These are phyloP conservation scores for Periconia sp. DNA, from an alignment of 2,329 filamentous ascomycete species.

Conservation along the genomic window DNA sequence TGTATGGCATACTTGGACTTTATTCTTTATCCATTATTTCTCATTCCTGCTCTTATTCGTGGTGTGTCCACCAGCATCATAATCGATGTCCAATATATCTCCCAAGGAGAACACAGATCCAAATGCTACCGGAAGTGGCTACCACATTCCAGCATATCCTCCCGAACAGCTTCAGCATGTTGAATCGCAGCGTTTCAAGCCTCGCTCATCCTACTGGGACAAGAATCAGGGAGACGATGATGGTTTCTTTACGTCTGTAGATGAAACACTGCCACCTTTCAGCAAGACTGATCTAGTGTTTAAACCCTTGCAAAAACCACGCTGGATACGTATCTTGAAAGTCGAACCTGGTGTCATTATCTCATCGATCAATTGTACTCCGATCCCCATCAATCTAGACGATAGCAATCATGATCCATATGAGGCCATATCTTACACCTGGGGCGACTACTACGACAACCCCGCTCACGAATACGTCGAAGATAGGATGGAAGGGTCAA, in stretches of 20 bases:
- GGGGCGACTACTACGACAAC: slow-evolving; percentile 4
- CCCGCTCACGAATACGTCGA: too few relatives aligned
- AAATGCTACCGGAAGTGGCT: slow-evolving; percentile 3
- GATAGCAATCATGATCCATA: background rate
- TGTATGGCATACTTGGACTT: too few relatives aligned
- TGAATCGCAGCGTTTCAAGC: slow-evolving; percentile 1
- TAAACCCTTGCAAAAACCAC: too few relatives aligned
- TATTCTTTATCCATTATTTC: too few relatives aligned
- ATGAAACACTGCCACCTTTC: too few relatives aligned
- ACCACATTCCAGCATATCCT: slow-evolving; percentile 1
- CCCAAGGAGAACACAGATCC: background rate
- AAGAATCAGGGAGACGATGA: background rate
- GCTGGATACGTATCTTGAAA: slow-evolving; percentile 6
- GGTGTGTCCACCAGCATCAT: too few relatives aligned
- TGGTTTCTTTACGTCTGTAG: too few relatives aligned
- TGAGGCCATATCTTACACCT: slow-evolving; percentile 8
- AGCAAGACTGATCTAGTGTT: too few relatives aligned
- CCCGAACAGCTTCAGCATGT: background rate
- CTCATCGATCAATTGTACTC: background rate
- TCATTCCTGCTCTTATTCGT: too few relatives aligned
- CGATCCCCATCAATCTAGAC: slow-evolving; percentile 4
- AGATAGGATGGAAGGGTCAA: background rate
- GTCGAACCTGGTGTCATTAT: slow-evolving; percentile 2
- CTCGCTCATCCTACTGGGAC: slow-evolving; percentile 1
- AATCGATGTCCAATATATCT: too few relatives aligned